Conservation (phyloP, 768 basidiomycete genomes). For the Inosperma sp. region DNA sequence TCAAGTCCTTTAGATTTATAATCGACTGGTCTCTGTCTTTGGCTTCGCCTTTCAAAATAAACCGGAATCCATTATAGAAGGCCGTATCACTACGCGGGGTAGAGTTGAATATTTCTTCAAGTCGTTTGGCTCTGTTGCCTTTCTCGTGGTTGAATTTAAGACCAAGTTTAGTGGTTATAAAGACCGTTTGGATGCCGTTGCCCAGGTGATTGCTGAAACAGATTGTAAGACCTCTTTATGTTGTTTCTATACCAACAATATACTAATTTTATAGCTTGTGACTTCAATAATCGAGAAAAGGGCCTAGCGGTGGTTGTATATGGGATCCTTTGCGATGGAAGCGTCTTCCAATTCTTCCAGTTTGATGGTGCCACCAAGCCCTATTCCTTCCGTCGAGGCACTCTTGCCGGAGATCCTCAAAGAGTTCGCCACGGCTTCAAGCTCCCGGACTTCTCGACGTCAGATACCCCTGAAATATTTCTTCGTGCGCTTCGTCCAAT, state of each 20-base stretch:
- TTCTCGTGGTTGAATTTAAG: slow-evolving; percentile 11
- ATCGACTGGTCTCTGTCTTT: slow-evolving; percentile 16
- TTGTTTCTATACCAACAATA: not conserved
- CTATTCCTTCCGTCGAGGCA: slow-evolving; percentile 9
- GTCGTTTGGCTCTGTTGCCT: slow-evolving; percentile 14
- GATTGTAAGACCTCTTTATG: slow-evolving; percentile 9
- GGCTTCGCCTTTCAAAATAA: slow-evolving; percentile 13
- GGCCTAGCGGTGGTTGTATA: slow-evolving; percentile 9
- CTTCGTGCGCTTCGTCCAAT: slow-evolving; percentile 14
- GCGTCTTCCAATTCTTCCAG: slow-evolving; percentile 16
- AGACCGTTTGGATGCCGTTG: slow-evolving; percentile 12
- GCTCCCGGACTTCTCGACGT: slow-evolving; percentile 10
- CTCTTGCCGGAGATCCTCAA: slow-evolving; percentile 12
- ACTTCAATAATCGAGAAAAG: slow-evolving; percentile 7
- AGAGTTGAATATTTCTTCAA: slow-evolving; percentile 17
- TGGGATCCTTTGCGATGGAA: slow-evolving; percentile 16
- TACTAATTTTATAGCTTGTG: slow-evolving; percentile 11
- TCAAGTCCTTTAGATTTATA: slow-evolving; percentile 18
- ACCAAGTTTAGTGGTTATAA: slow-evolving; percentile 5
- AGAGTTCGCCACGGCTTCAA: slow-evolving; percentile 5
- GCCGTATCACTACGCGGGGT: slow-evolving; percentile 14
- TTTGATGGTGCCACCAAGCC: slow-evolving; percentile 10
- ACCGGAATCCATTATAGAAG: slow-evolving; percentile 16
- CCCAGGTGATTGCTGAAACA: slow-evolving; percentile 14
- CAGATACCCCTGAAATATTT: slow-evolving; percentile 7